Conservation (phyloP, 768 basidiomycete species). For the Russula virescens region DNA sequence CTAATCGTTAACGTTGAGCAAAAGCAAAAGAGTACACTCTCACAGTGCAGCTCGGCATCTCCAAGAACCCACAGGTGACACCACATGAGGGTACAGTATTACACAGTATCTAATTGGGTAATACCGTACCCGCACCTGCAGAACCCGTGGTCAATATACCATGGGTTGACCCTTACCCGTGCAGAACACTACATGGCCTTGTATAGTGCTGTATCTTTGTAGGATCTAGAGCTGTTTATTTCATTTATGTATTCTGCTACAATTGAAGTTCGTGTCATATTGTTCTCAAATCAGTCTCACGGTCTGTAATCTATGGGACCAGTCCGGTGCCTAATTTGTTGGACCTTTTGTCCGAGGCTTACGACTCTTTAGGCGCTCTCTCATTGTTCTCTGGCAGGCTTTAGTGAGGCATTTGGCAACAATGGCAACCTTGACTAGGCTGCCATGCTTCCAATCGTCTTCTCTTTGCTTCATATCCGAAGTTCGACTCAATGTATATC, state of each 20-base stretch:
- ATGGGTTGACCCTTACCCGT: no score
- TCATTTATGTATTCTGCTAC: constrained; percentile 1
- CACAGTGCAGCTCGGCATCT: no score
- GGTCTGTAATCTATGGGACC: background rate
- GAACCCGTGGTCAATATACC: no score
- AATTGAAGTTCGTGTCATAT: background rate
- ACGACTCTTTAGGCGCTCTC: background rate
- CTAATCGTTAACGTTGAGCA: no score
- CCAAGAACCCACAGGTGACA: no score
- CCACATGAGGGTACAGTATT: no score
- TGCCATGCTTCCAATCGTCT: background rate
- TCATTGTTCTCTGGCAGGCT: constrained; percentile 2
- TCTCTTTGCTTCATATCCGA: background rate
- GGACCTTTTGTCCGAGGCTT: no score
- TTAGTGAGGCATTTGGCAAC: background rate
- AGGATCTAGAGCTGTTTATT: constrained; percentile 20
- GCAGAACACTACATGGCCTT: no score
- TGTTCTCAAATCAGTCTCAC: background rate
- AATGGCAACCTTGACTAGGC: background rate
- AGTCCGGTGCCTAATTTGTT: background rate
- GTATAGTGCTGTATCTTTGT: constrained; percentile 22
- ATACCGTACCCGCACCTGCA: no score
- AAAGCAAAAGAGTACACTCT: no score
- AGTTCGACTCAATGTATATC: constrained; percentile 5
- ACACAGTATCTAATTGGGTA: no score